Evolutionary conservation across 768 basidiomycete genomes (phyloP).

Genomic region (Lactarius akahatsu): DNA sequence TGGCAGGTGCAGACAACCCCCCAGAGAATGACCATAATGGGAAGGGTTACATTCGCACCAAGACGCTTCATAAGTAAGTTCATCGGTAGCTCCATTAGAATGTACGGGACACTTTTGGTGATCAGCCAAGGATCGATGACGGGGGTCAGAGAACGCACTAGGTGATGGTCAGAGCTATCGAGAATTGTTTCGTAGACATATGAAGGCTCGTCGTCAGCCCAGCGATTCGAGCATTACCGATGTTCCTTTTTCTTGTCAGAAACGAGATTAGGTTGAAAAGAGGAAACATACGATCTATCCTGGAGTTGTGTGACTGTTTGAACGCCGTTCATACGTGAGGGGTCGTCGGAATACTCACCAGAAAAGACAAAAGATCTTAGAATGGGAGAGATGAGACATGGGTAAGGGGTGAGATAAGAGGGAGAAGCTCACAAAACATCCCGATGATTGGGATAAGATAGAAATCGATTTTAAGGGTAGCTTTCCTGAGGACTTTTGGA

Average conservation of each 20-base stretch:
- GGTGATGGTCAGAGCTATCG: conserved; percentile 23
- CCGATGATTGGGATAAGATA: conserved; percentile 9
- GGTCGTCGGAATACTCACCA: conserved; percentile 4
- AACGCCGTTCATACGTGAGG: neutral
- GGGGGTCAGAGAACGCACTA: conserved; percentile 1
- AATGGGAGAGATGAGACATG: neutral
- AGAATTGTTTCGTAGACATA: conserved; percentile 27
- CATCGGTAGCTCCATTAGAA: conserved; percentile 33
- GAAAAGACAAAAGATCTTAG: conserved; percentile 20
- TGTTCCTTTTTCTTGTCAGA: conserved; percentile 16
- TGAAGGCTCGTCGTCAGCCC: conserved; percentile 35
- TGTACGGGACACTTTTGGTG: conserved; percentile 31
- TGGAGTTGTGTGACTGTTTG: neutral
- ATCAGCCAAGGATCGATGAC: conserved; percentile 25
- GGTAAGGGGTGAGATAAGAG: neutral
- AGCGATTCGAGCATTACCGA: conserved; percentile 36
- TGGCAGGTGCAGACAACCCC: conserved; percentile 60
- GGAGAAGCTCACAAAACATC: conserved; percentile 9
- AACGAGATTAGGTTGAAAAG: neutral
- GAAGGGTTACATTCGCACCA: conserved; percentile 59
- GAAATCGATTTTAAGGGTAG: conserved; percentile 18
- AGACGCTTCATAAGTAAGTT: conserved; percentile 39
- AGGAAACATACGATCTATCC: conserved; percentile 17
- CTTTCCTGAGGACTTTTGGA: neutral
- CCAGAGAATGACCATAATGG: conserved; percentile 62